Percentiles rank a stretch among this genome's conserved stretches.
These are phyloP conservation scores for Pichia ethanolica DNA, from an alignment of 805 yeast species.

Conservation along the genomic window DNA sequence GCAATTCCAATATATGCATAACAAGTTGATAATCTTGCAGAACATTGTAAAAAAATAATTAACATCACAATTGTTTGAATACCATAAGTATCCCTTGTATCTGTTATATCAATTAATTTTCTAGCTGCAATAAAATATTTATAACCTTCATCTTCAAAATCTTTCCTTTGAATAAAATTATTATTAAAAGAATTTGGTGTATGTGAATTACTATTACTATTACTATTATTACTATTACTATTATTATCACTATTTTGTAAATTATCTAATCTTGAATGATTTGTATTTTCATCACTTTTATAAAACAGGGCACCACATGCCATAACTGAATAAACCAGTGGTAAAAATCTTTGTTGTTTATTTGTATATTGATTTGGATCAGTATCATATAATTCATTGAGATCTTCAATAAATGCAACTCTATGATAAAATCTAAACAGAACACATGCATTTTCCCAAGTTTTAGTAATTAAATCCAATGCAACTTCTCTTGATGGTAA, in stretches of 20 bases:
- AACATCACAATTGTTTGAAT: constrained; percentile 85
- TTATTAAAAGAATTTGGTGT: constrained; percentile 11
- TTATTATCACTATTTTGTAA: constrained; percentile 7
- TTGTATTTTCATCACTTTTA: constrained; percentile 38
- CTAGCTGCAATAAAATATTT: constrained; percentile 76
- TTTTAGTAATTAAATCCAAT: constrained; percentile 57
- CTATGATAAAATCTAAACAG: constrained; percentile 80
- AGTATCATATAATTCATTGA: constrained; percentile 67
- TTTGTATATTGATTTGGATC: constrained; percentile 68
- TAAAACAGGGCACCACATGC: constrained; percentile 82
- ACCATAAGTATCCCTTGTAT: constrained; percentile 72
- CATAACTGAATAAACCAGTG: constrained; percentile 76
- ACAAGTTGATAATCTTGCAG: constrained; percentile 80
- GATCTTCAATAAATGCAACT: constrained; percentile 67
- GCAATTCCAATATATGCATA: constrained; percentile 89
- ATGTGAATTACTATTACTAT: background rate
- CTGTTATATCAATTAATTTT: constrained; percentile 71
- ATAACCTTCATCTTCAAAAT: constrained; percentile 68
- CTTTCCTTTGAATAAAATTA: constrained; percentile 22
- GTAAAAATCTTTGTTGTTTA: constrained; percentile 67
- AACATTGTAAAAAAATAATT: constrained; percentile 77
- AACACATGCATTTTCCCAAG: constrained; percentile 84
- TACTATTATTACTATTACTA: constrained; percentile 15
- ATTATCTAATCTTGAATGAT: constrained; percentile 1
- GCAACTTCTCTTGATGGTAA: constrained; percentile 74